Percentiles rank a stretch among this genome's conserved stretches.
These are phyloP conservation scores for Physaria fendleri DNA, from an alignment of 345 rosid species.

Conservation along the genomic window DNA sequence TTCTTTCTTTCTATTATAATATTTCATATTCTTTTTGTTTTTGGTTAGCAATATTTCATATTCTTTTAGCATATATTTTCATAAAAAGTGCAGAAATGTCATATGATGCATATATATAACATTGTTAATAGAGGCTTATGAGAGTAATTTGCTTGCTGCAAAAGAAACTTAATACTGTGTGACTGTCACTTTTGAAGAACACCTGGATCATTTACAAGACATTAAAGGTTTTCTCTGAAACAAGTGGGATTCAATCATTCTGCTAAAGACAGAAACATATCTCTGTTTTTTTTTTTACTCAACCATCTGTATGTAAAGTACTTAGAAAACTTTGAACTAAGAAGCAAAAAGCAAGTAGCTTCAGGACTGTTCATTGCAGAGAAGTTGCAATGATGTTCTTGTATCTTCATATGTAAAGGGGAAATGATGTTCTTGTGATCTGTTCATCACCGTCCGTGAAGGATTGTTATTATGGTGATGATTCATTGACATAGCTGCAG, in stretches of 20 bases:
- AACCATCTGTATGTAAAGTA: background rate
- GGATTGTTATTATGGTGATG: conserved; percentile 8
- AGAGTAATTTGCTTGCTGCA: background rate
- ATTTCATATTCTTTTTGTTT: background rate
- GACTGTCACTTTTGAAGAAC: background rate
- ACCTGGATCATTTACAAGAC: conserved; percentile 16
- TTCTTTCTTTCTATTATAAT: background rate
- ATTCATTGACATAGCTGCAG: conserved; percentile 33
- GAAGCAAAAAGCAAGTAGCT: conserved; percentile 9
- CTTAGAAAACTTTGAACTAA: conserved; percentile 4
- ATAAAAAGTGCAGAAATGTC: too few relatives aligned
- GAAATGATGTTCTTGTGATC: conserved; percentile 47
- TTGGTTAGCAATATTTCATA: too few relatives aligned
- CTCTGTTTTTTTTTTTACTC: conserved; percentile 1
- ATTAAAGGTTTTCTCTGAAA: background rate
- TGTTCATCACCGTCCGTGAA: conserved; percentile 28
- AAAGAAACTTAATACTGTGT: background rate
- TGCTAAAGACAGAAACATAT: background rate
- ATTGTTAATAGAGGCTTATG: background rate
- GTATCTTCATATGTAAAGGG: conserved; percentile 33
- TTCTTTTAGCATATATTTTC: too few relatives aligned
- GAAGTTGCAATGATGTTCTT: conserved; percentile 49
- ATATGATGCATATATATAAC: too few relatives aligned
- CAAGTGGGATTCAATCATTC: conserved; percentile 3
- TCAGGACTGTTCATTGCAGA: conserved; percentile 49